Evolutionary conservation across 257 asterid species (phyloP).

Genomic region (Primulina huaijiensis): DNA sequence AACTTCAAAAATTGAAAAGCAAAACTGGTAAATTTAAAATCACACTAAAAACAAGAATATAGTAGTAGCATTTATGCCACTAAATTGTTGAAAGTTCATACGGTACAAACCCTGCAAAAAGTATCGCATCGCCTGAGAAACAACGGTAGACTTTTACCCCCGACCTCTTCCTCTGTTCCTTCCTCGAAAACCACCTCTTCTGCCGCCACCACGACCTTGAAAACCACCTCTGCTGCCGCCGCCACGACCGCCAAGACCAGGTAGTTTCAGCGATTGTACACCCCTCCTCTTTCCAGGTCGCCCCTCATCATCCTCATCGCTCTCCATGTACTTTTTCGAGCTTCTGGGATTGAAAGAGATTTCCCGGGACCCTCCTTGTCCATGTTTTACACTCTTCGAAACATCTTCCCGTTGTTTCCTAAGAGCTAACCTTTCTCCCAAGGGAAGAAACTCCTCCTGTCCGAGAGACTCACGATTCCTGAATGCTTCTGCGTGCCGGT

Average conservation of each 20-base stretch:
- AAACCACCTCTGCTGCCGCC: constrained; percentile 38
- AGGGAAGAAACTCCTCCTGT: constrained; percentile 71
- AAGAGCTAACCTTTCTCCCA: constrained; percentile 72
- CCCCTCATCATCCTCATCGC: constrained; percentile 48
- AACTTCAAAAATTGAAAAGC: background rate
- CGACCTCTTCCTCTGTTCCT: constrained; percentile 42
- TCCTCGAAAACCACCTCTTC: constrained; percentile 38
- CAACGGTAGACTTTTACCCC: background rate
- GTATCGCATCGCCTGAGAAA: no score
- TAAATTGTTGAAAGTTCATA: background rate
- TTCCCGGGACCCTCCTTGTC: constrained; percentile 82
- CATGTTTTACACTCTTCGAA: constrained; percentile 54
- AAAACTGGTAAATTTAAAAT: background rate
- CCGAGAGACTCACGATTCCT: constrained; percentile 58
- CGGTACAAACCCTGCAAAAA: background rate
- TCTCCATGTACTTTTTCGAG: constrained; percentile 52
- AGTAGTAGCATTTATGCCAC: background rate
- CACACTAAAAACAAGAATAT: no score
- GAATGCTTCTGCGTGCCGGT: constrained; percentile 88
- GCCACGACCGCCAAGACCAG: constrained; percentile 44
- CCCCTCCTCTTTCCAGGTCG: constrained; percentile 65
- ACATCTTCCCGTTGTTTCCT: constrained; percentile 24
- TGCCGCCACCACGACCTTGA: constrained; percentile 31
- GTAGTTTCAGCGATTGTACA: constrained; percentile 61
- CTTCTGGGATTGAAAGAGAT: constrained; percentile 69